Base-by-base conservation (phyloP, 768 basidiomycete species). In the Pisolithus tinctorius region DNA sequence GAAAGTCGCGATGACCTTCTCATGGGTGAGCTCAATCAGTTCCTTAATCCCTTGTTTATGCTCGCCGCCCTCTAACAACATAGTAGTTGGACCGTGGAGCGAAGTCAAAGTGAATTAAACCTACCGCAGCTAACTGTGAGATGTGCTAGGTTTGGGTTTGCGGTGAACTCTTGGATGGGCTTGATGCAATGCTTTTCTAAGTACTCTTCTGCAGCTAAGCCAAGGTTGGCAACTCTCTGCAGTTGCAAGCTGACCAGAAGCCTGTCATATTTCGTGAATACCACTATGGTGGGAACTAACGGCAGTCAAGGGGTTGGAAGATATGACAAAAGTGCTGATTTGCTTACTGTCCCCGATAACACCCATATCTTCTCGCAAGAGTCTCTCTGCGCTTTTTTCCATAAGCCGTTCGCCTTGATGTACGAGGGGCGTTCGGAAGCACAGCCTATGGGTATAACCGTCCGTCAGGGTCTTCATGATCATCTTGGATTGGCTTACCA, bases 401-500 rank as follows among this genome's bases (percentile, higher is more conserved):
- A 52, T 30, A 16, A 52, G 25, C 9, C 38, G 26, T 7, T 41
- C 29, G 20, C 31, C 45, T 13, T 25, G 1, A 17, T 14, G 3
- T 38, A 16, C 29, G 17, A 25, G 14, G 6, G 51, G 51, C 13
- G 40, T 48, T n/a, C 41, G 20, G 29, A 52, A 25, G 4, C 39
- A 48, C 10, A 48, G 6, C 51, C 46, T 51, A 39, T 10, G 25
- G 25, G 6, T 10, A 23, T 23, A 3, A n/a, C 4, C 20, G n/a
- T 55, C 20, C 30, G 34, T 41, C 26, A 41, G 23, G 16, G 14
- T 16, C 31, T n/a, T 1, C 16, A 50, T 7, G 13, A 20, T 13
- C 14, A n/a, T 16, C 7, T 6, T n/a, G 3, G 2, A 43, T 6
- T 20, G 25, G 4, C 50, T 8, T 40, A 59, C 57, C 57, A 58